Base-by-base conservation (phyloP, 345 rosid genomes). In the Citrus maxima region DNA sequence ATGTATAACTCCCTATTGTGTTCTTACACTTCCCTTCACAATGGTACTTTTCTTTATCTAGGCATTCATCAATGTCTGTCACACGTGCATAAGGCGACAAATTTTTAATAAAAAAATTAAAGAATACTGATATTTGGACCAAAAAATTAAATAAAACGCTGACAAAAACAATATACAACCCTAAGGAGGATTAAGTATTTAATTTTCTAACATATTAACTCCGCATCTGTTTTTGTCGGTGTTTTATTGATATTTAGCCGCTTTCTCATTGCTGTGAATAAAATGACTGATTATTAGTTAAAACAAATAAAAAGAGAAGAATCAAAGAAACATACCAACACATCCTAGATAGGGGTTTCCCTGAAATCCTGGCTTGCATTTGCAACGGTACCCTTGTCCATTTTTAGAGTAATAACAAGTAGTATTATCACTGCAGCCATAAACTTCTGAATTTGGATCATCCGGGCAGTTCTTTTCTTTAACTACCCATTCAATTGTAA, bases 401-500 rank as follows among this genome's bases (percentile, higher is more conserved):
- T 64, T 64, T 64, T 30, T 0, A 6, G 67, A 64, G 10, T 55
- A 12, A 30, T 0, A 2, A 32, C 75, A 72, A 10, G 10, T 0
- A 4, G 75, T 30, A 21, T 54, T 30, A 14, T 16, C 18, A 8
- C 14, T 16, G 19, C 74, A 70, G 37, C 59, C 73, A 70, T 70
- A 49, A 25, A 13, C 73, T 4, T 37, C 3, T 19, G 38, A 13
- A 22, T 24, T 51, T 49, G 0, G 4, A 27, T 28, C 16, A 4
- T 13, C 35, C 19, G 54, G 25, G 4, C 74, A 70, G 0, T 3
- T 28, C 18, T 51, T 59, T 51, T 70, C 40, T 27, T 70, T 4
- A 70, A 16, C 61, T 19, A 70, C 74, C 74, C 74, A 70, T 49
- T 70, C 74, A 70, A 70, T 70, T 7, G 74, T 30, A 51, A 42